phyloP scores from a whole-genome alignment of 305 asterid genomes.

The Rubia balearica region DNA sequence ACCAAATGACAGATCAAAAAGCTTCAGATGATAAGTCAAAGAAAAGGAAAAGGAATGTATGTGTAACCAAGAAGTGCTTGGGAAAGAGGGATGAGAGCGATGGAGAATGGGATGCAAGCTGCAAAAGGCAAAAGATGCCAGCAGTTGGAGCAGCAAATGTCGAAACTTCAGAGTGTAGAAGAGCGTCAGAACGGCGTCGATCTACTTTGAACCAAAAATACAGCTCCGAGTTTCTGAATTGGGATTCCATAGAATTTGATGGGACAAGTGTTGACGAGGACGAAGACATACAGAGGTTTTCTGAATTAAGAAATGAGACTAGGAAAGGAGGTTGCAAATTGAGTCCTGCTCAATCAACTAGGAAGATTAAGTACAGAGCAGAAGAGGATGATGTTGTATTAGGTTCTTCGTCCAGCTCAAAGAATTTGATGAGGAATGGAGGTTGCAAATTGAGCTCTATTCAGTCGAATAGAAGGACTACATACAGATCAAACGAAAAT shows the following conservation, averaged over 20 bases:
- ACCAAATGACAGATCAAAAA: neutral
- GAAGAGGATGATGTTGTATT: neutral
- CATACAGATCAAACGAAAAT: constrained; percentile 6
- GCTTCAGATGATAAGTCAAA: neutral
- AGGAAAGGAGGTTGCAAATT: neutral
- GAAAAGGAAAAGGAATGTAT: constrained; percentile 7
- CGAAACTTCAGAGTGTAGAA: constrained; percentile 1
- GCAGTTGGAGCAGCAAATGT: neutral
- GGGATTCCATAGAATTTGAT: constrained; percentile 11
- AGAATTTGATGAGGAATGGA: neutral
- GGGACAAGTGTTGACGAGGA: constrained; percentile 1
- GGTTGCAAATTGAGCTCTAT: neutral
- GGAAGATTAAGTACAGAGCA: neutral
- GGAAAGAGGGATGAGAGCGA: neutral
- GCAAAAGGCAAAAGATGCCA: neutral
- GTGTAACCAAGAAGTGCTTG: neutral
- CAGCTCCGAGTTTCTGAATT: constrained; percentile 10
- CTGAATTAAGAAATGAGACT: neutral
- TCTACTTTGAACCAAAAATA: constrained; percentile 11
- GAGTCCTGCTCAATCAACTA: neutral
- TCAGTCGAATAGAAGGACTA: neutral
- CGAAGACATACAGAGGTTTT: constrained; percentile 2
- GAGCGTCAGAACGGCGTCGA: constrained; percentile 9
- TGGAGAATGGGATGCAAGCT: constrained; percentile 17
- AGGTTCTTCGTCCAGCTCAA: neutral